These are phyloP conservation scores for Ceratobasidium sp. DNA, from an alignment of 1,284 basidiomycete genomes.

Conservation along the genomic window DNA sequence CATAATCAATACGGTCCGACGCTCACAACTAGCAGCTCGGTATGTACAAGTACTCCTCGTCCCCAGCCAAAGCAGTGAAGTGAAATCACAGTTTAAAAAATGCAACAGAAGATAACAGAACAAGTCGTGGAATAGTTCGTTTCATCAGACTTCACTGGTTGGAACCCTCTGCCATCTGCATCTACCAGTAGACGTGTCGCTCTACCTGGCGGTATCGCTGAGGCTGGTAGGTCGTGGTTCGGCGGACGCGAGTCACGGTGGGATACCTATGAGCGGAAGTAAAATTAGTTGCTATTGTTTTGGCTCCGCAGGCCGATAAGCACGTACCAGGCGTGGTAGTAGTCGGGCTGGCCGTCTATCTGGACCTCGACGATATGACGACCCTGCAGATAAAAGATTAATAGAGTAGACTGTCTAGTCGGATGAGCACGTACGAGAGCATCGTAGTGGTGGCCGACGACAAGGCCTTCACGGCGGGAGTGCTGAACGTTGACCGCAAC, in stretches of 20 bases:
- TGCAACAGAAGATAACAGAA: not conserved
- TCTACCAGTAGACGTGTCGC: conserved; percentile 75
- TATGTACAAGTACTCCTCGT: conserved; percentile 33
- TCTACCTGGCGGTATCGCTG: conserved; percentile 70
- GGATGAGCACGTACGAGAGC: conserved; percentile 66
- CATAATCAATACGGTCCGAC: conserved; percentile 39
- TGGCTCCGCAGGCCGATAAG: conserved; percentile 14
- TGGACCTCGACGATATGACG: conserved; percentile 84
- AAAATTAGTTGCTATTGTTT: conserved; percentile 5
- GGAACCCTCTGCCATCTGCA: not conserved
- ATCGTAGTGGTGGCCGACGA: conserved; percentile 79
- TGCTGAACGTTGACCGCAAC: conserved; percentile 76
- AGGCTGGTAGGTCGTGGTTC: conserved; percentile 72
- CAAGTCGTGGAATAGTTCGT: conserved; percentile 27
- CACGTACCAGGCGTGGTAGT: conserved; percentile 76
- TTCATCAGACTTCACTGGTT: conserved; percentile 42
- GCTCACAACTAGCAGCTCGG: conserved; percentile 39
- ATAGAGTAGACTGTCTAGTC: not conserved
- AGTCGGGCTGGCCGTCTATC: conserved; percentile 70
- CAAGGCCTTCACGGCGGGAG: conserved; percentile 79
- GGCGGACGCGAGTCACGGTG: conserved; percentile 77
- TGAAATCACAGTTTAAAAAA: not conserved
- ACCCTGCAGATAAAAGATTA: conserved; percentile 65
- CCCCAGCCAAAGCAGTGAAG: conserved; percentile 29
- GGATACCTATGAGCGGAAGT: conserved; percentile 68